phyloP scores from a whole-genome alignment of 208 protist genomes.

The Crithidia fasciculata region DNA sequence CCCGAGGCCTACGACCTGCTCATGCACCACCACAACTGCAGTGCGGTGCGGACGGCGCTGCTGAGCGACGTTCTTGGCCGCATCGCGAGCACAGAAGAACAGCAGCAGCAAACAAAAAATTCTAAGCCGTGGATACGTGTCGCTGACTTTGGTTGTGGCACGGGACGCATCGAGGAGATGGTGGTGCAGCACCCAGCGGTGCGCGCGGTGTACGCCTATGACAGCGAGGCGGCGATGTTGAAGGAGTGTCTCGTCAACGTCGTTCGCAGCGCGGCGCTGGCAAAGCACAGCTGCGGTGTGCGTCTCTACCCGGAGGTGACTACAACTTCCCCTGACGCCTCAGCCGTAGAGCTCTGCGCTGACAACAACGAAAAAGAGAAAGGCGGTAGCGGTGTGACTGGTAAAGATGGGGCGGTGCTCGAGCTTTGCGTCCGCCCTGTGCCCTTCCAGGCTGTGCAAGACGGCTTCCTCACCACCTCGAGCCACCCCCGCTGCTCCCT shows the following conservation, averaged over 20 bases:
- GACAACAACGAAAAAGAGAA: not conserved
- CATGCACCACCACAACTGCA: conserved; percentile 80
- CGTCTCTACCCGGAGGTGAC: conserved; percentile 16
- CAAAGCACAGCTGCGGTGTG: conserved; percentile 20
- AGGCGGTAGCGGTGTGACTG: not conserved
- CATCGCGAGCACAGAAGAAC: conserved; percentile 2
- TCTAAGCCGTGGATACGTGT: conserved; percentile 42
- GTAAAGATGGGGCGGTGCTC: conserved; percentile 10
- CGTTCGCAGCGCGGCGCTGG: conserved; percentile 31
- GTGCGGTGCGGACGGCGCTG: conserved; percentile 41
- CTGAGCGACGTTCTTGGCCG: conserved; percentile 52
- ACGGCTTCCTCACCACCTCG: conserved; percentile 41
- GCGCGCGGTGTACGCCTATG: conserved; percentile 71
- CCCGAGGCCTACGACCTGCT: conserved; percentile 78
- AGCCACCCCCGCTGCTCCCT: conserved; percentile 51
- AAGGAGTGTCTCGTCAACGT: conserved; percentile 63
- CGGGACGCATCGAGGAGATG: conserved; percentile 74
- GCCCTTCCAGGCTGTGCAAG: conserved; percentile 56
- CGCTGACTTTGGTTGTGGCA: conserved; percentile 84
- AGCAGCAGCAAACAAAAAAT: not conserved
- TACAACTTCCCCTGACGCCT: not conserved
- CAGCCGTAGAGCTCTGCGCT: not conserved
- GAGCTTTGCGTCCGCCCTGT: conserved; percentile 54
- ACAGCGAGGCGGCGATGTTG: conserved; percentile 75
- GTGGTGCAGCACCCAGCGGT: conserved; percentile 55